Evolutionary conservation across 331 rosid species (phyloP), one percentile per base, ranked within the genome.

Genomic region (Erythrophleum ivorense): DNA sequence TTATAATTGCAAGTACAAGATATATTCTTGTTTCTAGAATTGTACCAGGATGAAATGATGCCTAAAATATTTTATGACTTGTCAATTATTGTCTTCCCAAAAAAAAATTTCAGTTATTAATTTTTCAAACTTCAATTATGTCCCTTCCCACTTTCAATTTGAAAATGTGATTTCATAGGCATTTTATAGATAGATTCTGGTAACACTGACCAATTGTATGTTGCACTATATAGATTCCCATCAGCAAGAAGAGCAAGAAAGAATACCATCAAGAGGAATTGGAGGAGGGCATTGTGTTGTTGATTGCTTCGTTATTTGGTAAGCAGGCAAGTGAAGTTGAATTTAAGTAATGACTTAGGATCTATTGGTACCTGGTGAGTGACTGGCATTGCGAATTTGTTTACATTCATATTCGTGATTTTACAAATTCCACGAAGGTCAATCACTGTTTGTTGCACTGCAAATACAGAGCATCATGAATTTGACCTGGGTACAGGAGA

Each of bases 241-340:
- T 85, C 40, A 90, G 85, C 84, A 93, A 92, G 90, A 92, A 91
- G 82, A 88, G 86, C 89, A 95, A 93, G 93, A 91, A 89, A 83
- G 98, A 93, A 84, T 81, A 91, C 53, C 91, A 95, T 85, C 93
- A 93, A 14, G 98, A 95, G 86, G 98, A 95, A 70, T 79, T 95
- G 86, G 98, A 93, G 86, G 98, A 93, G 90, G 94, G 98, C 66
- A 11, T 93, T 60, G 87, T 95, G 67, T 95, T 98, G 0, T 83
- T 95, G 53, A 84, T 91, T 85, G 88, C 98, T 52, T 95, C 98
- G 13, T 93, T 95, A 88, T 95, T 93, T 88, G 98, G 98, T 91
- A 93, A 91, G 97, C 85, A 90, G 91, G 91, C 93, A 85, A 85
- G 90, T 87, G 84, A 83, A 69, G 41, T 85, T 88, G 52, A 69